Evolutionary conservation across 805 yeast species (phyloP).

Genomic region (Saccharomyces eubayanus): DNA sequence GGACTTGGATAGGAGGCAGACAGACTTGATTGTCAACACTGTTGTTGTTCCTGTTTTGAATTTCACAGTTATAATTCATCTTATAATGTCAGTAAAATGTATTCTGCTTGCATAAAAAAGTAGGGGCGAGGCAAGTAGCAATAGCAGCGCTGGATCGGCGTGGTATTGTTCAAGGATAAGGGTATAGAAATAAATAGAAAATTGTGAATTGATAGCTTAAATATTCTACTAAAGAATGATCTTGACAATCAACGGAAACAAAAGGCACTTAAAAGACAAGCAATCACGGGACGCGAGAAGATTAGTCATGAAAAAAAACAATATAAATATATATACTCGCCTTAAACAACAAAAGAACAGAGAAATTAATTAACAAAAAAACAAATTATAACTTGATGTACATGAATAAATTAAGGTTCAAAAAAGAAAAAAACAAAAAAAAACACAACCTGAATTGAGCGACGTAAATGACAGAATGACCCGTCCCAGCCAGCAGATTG

Average conservation of each 20-base stretch:
- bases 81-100: background rate
- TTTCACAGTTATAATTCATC: background rate
- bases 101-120: background rate
- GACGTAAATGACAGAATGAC: background rate
- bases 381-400: background rate
- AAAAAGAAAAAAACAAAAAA: background rate
- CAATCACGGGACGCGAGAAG: background rate
- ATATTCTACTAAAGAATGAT: background rate
- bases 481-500: background rate
- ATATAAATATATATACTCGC: background rate
- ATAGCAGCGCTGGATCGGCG: background rate
- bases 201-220: background rate
- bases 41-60: background rate
- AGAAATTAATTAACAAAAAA: background rate
- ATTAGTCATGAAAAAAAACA: background rate
- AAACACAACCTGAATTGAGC: background rate
- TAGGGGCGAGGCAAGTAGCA: background rate
- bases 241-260: background rate
- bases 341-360: background rate
- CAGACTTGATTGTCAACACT: slow-evolving; percentile 3
- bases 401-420: background rate
- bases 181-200: background rate
- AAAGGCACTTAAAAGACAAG: background rate
- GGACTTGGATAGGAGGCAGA: slow-evolving; percentile 12
- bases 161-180: background rate